A percentile compares a stretch with the other conserved stretches of the same genome.
phyloP scores from a whole-genome alignment of 345 rosid species.

The Toxicodendron radicans region DNA sequence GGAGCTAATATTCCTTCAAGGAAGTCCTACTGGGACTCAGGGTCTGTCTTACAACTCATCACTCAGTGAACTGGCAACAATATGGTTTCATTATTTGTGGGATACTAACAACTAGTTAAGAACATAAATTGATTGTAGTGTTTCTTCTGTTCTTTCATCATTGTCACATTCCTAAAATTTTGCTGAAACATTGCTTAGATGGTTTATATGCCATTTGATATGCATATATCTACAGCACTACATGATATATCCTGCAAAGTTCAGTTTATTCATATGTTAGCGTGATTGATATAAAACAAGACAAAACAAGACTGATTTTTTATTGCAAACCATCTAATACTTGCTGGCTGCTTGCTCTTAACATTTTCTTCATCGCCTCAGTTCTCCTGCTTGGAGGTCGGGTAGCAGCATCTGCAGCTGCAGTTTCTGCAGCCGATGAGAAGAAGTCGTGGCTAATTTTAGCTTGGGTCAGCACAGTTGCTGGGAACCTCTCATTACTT shows the following conservation, averaged over 20 bases:
- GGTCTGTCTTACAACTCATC: no score
- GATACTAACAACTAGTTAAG: no score
- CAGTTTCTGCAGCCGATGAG: constrained; percentile 47
- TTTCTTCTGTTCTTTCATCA: no score
- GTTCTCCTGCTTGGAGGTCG: constrained; percentile 73
- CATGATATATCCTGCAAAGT: not conserved
- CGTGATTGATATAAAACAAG: not conserved
- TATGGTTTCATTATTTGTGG: no score
- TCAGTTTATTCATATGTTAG: not conserved
- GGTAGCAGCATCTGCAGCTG: constrained; percentile 75
- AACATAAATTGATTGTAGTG: no score
- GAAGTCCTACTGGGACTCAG: no score
- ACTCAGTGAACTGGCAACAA: no score
- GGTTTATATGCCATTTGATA: not conserved
- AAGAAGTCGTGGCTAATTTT: constrained; percentile 84
- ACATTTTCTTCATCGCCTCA: constrained; percentile 18
- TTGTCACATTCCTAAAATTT: no score
- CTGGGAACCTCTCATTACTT: constrained; percentile 76
- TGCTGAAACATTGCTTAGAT: no score
- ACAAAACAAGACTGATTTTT: not conserved
- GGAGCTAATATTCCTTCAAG: no score
- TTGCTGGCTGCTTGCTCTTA: not conserved
- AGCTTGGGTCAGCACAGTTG: constrained; percentile 88
- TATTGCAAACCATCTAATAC: not conserved
- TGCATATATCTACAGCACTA: not conserved